Evolutionary conservation across 1,284 basidiomycete species (phyloP).

Genomic region (Leccinum proximum): DNA sequence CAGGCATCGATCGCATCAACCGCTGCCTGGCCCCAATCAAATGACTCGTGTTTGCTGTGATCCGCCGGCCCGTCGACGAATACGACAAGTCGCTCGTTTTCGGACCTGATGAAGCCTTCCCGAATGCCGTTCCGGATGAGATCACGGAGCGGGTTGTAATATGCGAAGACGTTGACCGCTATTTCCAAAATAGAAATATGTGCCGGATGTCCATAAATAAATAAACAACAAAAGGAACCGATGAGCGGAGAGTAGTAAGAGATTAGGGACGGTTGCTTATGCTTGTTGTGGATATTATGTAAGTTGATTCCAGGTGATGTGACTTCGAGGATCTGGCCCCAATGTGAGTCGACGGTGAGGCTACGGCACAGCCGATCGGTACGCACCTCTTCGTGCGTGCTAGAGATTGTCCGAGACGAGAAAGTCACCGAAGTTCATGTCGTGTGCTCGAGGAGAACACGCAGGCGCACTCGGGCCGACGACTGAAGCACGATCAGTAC

Average conservation of each 20-base stretch:
- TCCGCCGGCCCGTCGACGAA: slow-evolving; percentile 73
- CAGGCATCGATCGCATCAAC: slow-evolving; percentile 66
- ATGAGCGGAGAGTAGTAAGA: slow-evolving; percentile 1
- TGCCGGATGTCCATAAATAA: not conserved
- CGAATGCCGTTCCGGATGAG: slow-evolving; percentile 66
- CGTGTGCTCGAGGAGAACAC: not conserved
- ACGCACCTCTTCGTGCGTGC: slow-evolving; percentile 63
- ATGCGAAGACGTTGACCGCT: slow-evolving; percentile 85
- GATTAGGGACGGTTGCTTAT: slow-evolving; percentile 38
- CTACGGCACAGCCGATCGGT: not conserved
- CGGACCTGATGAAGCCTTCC: slow-evolving; percentile 71
- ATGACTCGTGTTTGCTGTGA: slow-evolving; percentile 49
- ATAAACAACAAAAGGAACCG: not conserved
- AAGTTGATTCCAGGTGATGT: slow-evolving; percentile 85
- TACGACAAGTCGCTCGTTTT: slow-evolving; percentile 56
- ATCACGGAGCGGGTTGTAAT: slow-evolving; percentile 75
- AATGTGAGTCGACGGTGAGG: slow-evolving; percentile 2
- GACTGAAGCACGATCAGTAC: too few species aligned
- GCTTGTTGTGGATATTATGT: slow-evolving; percentile 89
- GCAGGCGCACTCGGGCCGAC: not conserved
- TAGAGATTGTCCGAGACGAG: not conserved
- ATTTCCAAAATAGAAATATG: not conserved
- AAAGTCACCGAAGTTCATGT: not conserved
- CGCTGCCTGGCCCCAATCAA: slow-evolving; percentile 78
- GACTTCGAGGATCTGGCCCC: slow-evolving; percentile 74